Percentiles rank a stretch among this genome's conserved stretches.
Conservation (phyloP, 129 eudicot genomes). For the Helianthus annuus region HanXRQr2.0-SUNRISE NC_035443.2:80295121-80295620, state of each 20-base stretch:
- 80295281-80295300: slow-evolving; percentile 12
- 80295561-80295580: slow-evolving; percentile 33
- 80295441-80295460: slow-evolving; percentile 55
- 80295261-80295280: not conserved
- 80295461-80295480: slow-evolving; percentile 51
- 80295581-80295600: slow-evolving; percentile 41
- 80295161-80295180: not conserved
- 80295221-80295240: slow-evolving; percentile 29
- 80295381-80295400: slow-evolving; percentile 60
- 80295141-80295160: slow-evolving; percentile 39
- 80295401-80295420: slow-evolving; percentile 64
- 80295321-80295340: slow-evolving; percentile 50
- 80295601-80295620: slow-evolving; percentile 39
- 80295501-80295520: slow-evolving; percentile 35
- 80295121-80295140: slow-evolving; percentile 21
- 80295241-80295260: not conserved
- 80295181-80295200: slow-evolving; percentile 49
- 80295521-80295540: not conserved
- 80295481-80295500: slow-evolving; percentile 50
- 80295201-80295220: slow-evolving; percentile 42
- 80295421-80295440: slow-evolving; percentile 51
- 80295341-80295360: slow-evolving; percentile 54
- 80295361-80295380: slow-evolving; percentile 87
- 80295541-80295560: not conserved
- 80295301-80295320: slow-evolving; percentile 13